Evolutionary conservation across 2,329 filamentous ascomycete species (phyloP), one percentile per base, ranked within the genome.

Genomic region (Claviceps sp.): DNA sequence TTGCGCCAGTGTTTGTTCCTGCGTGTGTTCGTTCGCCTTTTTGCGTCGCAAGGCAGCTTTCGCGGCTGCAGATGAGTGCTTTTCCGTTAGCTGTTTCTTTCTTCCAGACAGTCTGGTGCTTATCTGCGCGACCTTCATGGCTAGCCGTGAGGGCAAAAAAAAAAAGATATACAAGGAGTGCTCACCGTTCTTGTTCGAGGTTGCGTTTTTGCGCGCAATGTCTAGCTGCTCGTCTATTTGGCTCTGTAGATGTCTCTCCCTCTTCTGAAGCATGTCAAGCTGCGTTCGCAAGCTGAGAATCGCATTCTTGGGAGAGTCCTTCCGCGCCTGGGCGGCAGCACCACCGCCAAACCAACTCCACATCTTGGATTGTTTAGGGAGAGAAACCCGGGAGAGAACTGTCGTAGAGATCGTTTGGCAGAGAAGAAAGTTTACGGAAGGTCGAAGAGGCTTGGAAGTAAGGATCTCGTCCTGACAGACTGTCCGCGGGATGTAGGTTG

Each of bases 181-280:
- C 83, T 58, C 79, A 97, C 93, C 85, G 60, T 80, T 89, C 72
- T 96, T 97, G 74, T 97, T 97, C 54, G 84, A 78, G 62, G 58
- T 69, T 52, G 96, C 84, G 56, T 93, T 84, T 77, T 96, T 96
- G 69, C 87, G 79, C 45, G 93, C 93, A 58, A 94, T 79, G 39
- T 78, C 78, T 62, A 95, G 88, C 68, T 97, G 90, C 68, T 97
- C 89, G 26, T 88, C 84, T 74, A 97, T 95, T 74, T 95, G 89
- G 56, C 79, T 86, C 69, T 93, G 85, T 55, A 97, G 71, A 66
- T 97, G 88, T 68, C 81, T 86, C 75, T 97, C 90, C 54, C 91
- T 80, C 78, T 98, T 98, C 72, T 94, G 88, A 65, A 98, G 78
- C 90, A 97, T 97, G 61, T 96, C 91, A 45, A 97, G 78, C 73